phyloP scores from a whole-genome alignment of 2,329 filamentous ascomycete genomes.

The Fusarium acutatum region DNA sequence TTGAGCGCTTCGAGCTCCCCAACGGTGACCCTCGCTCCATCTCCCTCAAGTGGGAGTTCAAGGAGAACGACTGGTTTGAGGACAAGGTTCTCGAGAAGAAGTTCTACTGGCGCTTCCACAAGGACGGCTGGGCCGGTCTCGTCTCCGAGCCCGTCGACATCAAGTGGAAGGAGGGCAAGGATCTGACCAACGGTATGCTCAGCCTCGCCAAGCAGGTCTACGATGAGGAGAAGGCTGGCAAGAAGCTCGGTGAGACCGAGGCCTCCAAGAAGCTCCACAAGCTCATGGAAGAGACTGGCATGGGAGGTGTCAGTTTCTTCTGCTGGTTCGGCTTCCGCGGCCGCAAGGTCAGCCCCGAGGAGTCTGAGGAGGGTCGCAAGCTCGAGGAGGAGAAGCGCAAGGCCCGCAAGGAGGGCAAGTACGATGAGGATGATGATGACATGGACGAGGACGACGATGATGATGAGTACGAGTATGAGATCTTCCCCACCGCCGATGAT shows the following conservation, averaged over 20 bases:
- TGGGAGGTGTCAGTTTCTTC: slow-evolving; percentile 82
- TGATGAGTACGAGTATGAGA: slow-evolving; percentile 76
- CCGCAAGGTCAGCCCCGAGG: slow-evolving; percentile 74
- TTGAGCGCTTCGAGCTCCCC: slow-evolving; percentile 83
- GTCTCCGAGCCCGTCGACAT: slow-evolving; percentile 91
- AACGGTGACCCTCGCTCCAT: slow-evolving; percentile 83
- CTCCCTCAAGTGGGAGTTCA: slow-evolving; percentile 80
- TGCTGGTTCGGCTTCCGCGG: slow-evolving; percentile 86
- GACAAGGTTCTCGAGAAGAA: slow-evolving; percentile 85
- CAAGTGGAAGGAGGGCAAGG: slow-evolving; percentile 82
- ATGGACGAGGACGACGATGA: slow-evolving; percentile 67
- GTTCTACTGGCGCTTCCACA: slow-evolving; percentile 82
- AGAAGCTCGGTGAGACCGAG: slow-evolving; percentile 52
- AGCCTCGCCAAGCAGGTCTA: slow-evolving; percentile 76
- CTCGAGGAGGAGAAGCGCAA: slow-evolving; percentile 67
- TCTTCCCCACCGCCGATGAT: slow-evolving; percentile 88
- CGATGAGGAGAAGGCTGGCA: slow-evolving; percentile 62
- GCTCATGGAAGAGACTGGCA: slow-evolving; percentile 67
- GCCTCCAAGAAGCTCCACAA: slow-evolving; percentile 61
- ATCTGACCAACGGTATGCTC: slow-evolving; percentile 83
- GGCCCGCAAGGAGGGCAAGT: slow-evolving; percentile 58
- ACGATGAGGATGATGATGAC: slow-evolving; percentile 51
- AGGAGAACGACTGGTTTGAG: slow-evolving; percentile 82
- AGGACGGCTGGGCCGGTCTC: slow-evolving; percentile 75
- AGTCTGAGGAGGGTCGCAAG: slow-evolving; percentile 70